Conservation (phyloP, 2,329 filamentous ascomycete species). For the Claviceps sp. region DNA sequence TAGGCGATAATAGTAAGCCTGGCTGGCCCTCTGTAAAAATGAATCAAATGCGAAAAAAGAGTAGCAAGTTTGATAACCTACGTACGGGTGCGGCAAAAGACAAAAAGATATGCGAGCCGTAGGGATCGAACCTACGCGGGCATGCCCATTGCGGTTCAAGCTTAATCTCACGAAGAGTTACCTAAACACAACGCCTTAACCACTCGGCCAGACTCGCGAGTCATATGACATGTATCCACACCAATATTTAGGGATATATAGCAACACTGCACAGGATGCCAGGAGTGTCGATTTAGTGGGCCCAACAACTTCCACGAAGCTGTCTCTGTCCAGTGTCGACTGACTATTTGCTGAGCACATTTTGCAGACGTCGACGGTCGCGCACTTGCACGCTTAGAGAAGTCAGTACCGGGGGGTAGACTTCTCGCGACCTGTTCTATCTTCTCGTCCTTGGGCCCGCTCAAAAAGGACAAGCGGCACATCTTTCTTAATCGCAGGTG, state of each 20-base stretch:
- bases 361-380: too few species aligned
- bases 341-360: too few species aligned
- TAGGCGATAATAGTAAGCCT: too few species aligned
- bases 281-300: neutral
- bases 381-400: neutral
- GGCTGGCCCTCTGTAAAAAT: too few species aligned
- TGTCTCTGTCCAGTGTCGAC: too few species aligned
- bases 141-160: conserved; percentile 26
- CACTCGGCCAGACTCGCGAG: conserved; percentile 36
- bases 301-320: too few species aligned
- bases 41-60: too few species aligned
- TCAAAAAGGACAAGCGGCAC: neutral
- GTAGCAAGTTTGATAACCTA: too few species aligned
- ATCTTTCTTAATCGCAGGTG: neutral
- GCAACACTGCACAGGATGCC: too few species aligned
- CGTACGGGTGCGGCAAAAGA: neutral
- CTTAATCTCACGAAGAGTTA: conserved; percentile 7
- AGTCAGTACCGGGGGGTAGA: neutral
- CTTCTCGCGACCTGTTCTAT: neutral
- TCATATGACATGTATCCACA: neutral
- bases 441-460: neutral
- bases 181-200: conserved; percentile 45
- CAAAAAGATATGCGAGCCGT: conserved; percentile 24
- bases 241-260: fast-evolving
- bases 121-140: conserved; percentile 40